Evolutionary conservation across 2,329 filamentous ascomycete species (phyloP), one percentile per base, ranked within the genome.

Genomic region (Arthrobotrys conoides): DNA sequence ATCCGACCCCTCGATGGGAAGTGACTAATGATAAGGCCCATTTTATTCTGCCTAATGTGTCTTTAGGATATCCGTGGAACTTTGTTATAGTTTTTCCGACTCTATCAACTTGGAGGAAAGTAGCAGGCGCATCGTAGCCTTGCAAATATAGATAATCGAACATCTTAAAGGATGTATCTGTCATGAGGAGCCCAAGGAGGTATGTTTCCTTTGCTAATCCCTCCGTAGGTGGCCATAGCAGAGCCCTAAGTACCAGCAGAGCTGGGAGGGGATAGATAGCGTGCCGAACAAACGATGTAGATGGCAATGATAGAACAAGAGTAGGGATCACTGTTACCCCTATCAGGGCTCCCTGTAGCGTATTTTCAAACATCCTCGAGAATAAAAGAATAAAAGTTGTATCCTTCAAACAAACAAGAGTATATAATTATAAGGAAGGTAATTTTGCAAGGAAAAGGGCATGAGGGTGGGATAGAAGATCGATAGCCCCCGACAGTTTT

Each of bases 91-190:
- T 46, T 30, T 22, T 65, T 5, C 20, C 36, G 9, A 22, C 38
- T 9, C 38, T 53, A 44, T 59, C 46, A 22, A 70, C 51, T 38
- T 38, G 22, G 18, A 16, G 10, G 44, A 70, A 70, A 8, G 20
- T 18, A 8, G 51, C 24, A 1, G 66, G 53, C 5, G 66, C 55
- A 49, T 61, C 14, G 16, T 61, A 70, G 8, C 66, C 66, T 16
- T 70, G 66, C 5, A 61, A 14, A 22, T 70, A 70, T 8, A 70
- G 38, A 36, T 61, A 70, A 12, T 70, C 66, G 66, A 70, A 57
- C n/a, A 70, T 36, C 30, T 57, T 46, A 20, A 70, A 70, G 16
- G 53, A 70, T 20, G 55, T 46, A 14, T 61, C 53, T 33, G 66
- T 44, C 22, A 44, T 22, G 3, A 70, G 22, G 27, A 70, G 66